phyloP scores from a whole-genome alignment of 148 eudicot species.

The Rhododendron molle region DNA sequence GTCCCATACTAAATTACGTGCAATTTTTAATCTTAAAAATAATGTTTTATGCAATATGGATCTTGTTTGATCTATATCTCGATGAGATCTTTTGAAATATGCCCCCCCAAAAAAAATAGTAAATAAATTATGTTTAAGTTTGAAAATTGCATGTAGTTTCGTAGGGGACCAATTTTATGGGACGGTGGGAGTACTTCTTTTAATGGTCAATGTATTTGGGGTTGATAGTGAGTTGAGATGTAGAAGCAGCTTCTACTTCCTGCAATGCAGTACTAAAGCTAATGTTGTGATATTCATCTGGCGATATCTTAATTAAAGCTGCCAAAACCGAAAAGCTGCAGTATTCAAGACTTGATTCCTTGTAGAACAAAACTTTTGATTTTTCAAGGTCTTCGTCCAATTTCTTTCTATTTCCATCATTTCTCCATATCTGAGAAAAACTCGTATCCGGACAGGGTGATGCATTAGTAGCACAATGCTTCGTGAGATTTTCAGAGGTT shows the following conservation, averaged over 20 bases:
- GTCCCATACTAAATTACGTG: neutral
- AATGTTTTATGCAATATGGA: neutral
- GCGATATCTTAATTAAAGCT: neutral
- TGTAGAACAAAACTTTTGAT: neutral
- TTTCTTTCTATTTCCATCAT: neutral
- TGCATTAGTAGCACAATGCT: neutral
- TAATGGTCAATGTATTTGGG: neutral
- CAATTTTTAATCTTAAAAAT: neutral
- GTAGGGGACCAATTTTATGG: neutral
- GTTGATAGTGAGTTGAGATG: neutral
- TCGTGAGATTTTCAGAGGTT: neutral
- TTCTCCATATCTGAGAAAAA: neutral
- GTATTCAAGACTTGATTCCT: neutral
- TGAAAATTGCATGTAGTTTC: neutral
- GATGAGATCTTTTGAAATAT: neutral
- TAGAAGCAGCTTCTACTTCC: neutral
- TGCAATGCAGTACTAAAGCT: neutral
- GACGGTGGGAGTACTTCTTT: neutral
- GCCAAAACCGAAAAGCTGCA: neutral
- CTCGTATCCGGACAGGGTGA: neutral
- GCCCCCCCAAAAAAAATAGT: neutral
- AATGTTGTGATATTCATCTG: neutral
- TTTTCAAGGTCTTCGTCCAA: neutral
- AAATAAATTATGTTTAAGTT: too few relatives aligned
- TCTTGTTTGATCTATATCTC: neutral